Evolutionary conservation across 2,329 filamentous ascomycete species (phyloP), one percentile per base, ranked within the genome.

Genomic region (Magnaporthiopsis poae): DNA sequence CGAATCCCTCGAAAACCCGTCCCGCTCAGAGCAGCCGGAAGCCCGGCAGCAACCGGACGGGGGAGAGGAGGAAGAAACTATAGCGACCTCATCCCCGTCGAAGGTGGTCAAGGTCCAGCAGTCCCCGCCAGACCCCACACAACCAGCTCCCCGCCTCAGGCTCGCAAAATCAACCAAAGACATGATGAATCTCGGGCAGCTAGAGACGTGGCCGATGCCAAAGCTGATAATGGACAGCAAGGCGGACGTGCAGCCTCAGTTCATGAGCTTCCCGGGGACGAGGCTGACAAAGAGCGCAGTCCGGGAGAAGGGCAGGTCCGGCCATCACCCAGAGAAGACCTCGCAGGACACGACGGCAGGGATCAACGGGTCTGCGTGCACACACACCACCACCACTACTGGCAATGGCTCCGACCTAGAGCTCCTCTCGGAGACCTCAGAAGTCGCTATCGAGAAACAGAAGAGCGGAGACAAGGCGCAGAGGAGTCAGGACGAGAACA

Each of bases 321-420:
- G 63, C 63, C 39, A 62, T 36, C 33, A 9, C 21, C 46, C 46
- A 21, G 18, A 56, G 46, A 56, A 0, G 46, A 11, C n/a, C 46
- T 56, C n/a, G 3, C 46, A 56, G 46, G n/a, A 56, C 46, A 56
- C 46, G 46, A 25, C 18, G 18, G 46, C 12, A 64, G 27, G 39
- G 18, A 29, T 31, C 64, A 12, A 27, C 25, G 56, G 60, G 25
- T 82, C 69, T 85, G 84, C 71, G 70, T 85, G 67, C 84, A 87
- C 73, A 84, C 81, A 69, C 85, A 87, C 71, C 84, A 87, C 71
- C 84, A 87, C 73, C 84, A 87, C 76, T 87, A 86, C 77, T 86
- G 84, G 84, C 64, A 65, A 29, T 65, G 64, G 64, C 33, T 61
- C 31, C 56, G 64, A 65, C 64, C 64, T 21, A 68, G 61, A 25